Evolutionary conservation across 805 yeast genomes (phyloP).

Genomic region (Pichia manshurica): DNA sequence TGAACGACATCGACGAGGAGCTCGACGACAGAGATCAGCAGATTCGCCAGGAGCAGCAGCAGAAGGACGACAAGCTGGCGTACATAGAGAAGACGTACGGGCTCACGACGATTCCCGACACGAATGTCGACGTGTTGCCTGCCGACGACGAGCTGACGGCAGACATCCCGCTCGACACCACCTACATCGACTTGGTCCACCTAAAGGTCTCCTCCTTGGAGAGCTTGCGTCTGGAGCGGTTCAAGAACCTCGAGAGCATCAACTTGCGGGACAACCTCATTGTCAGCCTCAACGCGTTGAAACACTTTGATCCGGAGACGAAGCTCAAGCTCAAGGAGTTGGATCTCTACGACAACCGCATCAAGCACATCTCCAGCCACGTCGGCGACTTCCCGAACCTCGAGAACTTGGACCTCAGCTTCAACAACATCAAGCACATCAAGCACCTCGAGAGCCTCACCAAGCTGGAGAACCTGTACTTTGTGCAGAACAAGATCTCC

Average conservation of each 20-base stretch:
- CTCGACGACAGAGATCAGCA: constrained; percentile 14
- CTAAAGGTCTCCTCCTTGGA: constrained; percentile 60
- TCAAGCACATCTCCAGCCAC: constrained; percentile 75
- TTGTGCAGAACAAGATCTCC: constrained; percentile 82
- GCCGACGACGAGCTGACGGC: constrained; percentile 64
- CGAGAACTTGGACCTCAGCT: constrained; percentile 70
- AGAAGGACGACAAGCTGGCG: constrained; percentile 12
- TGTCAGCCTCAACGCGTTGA: constrained; percentile 66
- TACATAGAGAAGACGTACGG: constrained; percentile 26
- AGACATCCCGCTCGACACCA: constrained; percentile 52
- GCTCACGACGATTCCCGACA: constrained; percentile 33
- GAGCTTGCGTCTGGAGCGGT: constrained; percentile 53
- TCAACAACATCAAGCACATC: constrained; percentile 82
- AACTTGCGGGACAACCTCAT: constrained; percentile 82
- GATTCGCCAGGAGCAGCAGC: constrained; percentile 1
- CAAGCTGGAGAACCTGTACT: constrained; percentile 62
- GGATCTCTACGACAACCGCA: constrained; percentile 88
- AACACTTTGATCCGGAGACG: constrained; percentile 38
- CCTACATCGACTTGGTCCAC: constrained; percentile 61
- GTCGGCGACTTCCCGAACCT: constrained; percentile 54
- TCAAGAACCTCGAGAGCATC: constrained; percentile 49
- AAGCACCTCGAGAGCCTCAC: constrained; percentile 64
- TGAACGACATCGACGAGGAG: constrained; percentile 6
- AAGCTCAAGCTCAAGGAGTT: constrained; percentile 60
- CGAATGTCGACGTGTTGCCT: constrained; percentile 48